Percentiles rank a stretch among this genome's conserved stretches.
Evolutionary conservation across 495 filamentous ascomycete genomes (phyloP).

Genomic region (Paragyromitra xinjiangensis): DNA sequence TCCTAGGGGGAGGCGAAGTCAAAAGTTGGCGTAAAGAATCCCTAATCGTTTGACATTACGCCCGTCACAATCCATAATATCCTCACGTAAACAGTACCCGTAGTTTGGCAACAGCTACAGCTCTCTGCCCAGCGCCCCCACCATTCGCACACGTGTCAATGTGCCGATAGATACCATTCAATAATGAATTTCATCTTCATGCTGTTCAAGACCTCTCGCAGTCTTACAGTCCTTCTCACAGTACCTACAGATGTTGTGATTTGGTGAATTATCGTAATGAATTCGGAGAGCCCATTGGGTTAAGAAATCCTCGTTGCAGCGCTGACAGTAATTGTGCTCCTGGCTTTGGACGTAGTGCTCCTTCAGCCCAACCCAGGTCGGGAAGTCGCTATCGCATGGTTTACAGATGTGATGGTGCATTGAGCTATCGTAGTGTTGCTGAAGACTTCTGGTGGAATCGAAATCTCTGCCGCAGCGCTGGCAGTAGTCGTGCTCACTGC

Average conservation of each 20-base stretch:
- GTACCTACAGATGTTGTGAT: slow-evolving; percentile 34
- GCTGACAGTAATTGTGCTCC: slow-evolving; percentile 41
- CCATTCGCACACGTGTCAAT: neutral
- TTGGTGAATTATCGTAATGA: slow-evolving; percentile 24
- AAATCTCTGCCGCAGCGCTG: slow-evolving; percentile 45
- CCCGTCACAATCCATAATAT: neutral
- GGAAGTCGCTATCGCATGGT: slow-evolving; percentile 36
- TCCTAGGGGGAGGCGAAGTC: neutral
- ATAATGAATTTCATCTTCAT: slow-evolving; percentile 38
- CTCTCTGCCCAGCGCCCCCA: neutral
- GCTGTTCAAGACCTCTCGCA: slow-evolving; percentile 25
- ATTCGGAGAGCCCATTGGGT: slow-evolving; percentile 26
- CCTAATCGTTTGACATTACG: neutral
- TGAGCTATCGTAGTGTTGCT: slow-evolving; percentile 40
- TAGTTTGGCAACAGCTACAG: neutral
- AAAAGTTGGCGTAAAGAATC: neutral
- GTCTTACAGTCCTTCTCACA: slow-evolving; percentile 39
- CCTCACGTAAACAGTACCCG: neutral
- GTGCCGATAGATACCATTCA: neutral
- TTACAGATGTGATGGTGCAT: slow-evolving; percentile 26
- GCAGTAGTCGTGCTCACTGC: slow-evolving; percentile 36
- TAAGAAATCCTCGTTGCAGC: slow-evolving; percentile 31
- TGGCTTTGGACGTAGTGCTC: slow-evolving; percentile 38
- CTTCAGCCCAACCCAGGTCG: slow-evolving; percentile 27
- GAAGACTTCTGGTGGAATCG: slow-evolving; percentile 15